Evolutionary conservation across 345 rosid species (phyloP).

Genomic region (Camelina hispida): DNA sequence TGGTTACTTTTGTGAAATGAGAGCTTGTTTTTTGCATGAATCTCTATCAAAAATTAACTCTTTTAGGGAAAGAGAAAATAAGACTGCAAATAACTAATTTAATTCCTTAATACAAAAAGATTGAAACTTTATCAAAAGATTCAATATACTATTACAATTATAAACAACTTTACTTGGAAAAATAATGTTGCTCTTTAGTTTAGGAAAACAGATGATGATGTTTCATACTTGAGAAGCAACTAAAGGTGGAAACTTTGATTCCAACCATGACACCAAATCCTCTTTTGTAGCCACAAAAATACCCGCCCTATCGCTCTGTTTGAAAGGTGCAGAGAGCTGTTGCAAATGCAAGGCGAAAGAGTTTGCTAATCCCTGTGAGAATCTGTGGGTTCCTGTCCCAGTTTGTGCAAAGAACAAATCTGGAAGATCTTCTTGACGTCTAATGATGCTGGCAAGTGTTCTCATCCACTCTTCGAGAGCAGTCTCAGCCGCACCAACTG

Average conservation of each 20-base stretch:
- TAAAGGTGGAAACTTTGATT: slow-evolving; percentile 57
- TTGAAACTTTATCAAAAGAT: slow-evolving; percentile 29
- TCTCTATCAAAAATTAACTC: slow-evolving; percentile 19
- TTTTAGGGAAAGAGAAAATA: slow-evolving; percentile 20
- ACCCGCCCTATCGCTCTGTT: slow-evolving; percentile 67
- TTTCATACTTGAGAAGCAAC: slow-evolving; percentile 40
- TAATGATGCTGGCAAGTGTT: slow-evolving; percentile 62
- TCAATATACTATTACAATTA: slow-evolving; percentile 35
- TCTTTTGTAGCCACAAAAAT: slow-evolving; percentile 78
- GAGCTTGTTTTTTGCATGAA: slow-evolving; percentile 34
- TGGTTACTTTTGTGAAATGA: slow-evolving; percentile 32
- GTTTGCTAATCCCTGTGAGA: slow-evolving; percentile 76
- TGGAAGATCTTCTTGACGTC: slow-evolving; percentile 70
- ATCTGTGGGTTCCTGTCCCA: slow-evolving; percentile 82
- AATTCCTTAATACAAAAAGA: slow-evolving; percentile 36
- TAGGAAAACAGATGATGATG: slow-evolving; percentile 15
- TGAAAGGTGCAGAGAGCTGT: slow-evolving; percentile 74
- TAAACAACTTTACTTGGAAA: slow-evolving; percentile 40
- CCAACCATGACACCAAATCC: slow-evolving; percentile 75
- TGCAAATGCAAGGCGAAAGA: slow-evolving; percentile 73
- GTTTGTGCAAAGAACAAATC: slow-evolving; percentile 77
- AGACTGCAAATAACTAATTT: slow-evolving; percentile 39
- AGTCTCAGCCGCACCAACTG: slow-evolving; percentile 86
- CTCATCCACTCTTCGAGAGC: slow-evolving; percentile 94
- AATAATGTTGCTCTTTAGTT: slow-evolving; percentile 35